Evolutionary conservation across 148 eudicot genomes (phyloP).

Genomic region (Silene latifolia): DNA sequence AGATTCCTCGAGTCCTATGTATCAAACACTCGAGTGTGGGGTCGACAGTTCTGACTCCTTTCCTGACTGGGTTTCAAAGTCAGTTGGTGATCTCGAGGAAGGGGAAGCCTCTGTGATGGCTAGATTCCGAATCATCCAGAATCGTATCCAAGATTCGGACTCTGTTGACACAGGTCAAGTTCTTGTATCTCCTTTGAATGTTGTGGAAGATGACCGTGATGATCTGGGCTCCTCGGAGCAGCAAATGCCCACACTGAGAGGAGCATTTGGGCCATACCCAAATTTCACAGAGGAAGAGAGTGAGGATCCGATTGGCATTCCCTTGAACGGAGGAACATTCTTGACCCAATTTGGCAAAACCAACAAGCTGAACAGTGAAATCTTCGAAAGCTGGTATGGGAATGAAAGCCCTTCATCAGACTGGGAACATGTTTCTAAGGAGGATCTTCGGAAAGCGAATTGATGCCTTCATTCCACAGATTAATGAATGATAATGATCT

Average conservation of each 20-base stretch:
- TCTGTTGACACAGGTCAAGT: conserved; percentile 20
- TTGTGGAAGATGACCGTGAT: not conserved
- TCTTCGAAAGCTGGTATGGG: conserved; percentile 44
- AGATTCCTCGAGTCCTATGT: conserved; percentile 22
- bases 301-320: conserved; percentile 18
- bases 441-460: conserved; percentile 36
- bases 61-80: conserved; percentile 19
- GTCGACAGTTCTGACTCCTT: conserved; percentile 19
- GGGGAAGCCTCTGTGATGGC: conserved; percentile 59
- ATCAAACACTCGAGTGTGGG: conserved; percentile 22
- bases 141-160: conserved; percentile 34
- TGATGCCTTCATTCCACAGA: conserved; percentile 14
- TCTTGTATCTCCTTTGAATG: not conserved
- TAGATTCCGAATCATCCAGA: conserved; percentile 54
- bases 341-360: conserved; percentile 14
- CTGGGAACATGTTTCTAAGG: conserved; percentile 76
- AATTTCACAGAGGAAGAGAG: conserved; percentile 21
- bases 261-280: conserved; percentile 29
- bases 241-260: conserved; percentile 11
- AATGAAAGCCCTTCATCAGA: conserved; percentile 56
- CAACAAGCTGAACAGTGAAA: conserved; percentile 27
- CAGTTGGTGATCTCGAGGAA: conserved; percentile 33
- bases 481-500: not conserved
- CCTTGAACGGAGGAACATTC: conserved; percentile 19
- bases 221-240: conserved; percentile 19